Base-by-base conservation (phyloP, 2,329 filamentous ascomycete species). In the Mollisia scopiformis region DNA sequence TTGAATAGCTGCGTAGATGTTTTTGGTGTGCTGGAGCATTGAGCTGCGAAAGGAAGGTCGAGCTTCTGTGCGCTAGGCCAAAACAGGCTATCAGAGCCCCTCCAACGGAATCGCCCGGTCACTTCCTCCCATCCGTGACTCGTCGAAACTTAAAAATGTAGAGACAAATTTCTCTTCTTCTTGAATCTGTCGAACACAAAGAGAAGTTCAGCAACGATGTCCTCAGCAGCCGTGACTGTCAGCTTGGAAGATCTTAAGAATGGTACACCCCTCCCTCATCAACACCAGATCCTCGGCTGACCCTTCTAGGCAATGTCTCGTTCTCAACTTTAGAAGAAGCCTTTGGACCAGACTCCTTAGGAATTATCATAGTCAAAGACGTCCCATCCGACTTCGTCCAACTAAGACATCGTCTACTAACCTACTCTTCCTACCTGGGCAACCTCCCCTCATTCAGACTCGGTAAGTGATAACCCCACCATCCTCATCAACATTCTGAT, bases 341-440 rank as follows among this genome's bases (percentile, higher is more conserved):
- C 0, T 98, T 99, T 73, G 95, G 95, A 0, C 92, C 93, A 1
- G 87, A 91, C 27, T 97, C 93, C 2, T 81, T 98, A 13, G 95
- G 95, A 0, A 97, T 99, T 55, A 88, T 99, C 58, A 80, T 98
- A n/a, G 93, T 99, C 51, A 92, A 90, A 73, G 91, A 93, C 73
- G 85, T 98, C 0, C 91, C 93, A 0, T 64, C 82, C 6, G 80
- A 86, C 55, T 99, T 96, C 70, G 76, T 83, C 14, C 77, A 83
- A n/a, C 79, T 97, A 46, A 86, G 95, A 62, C 84, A 84, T 61
- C 84, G 84, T 62, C 84, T 96, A 2, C 82, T 99, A 6, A 95
- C 92, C 0, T 95, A 95, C 73, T 88, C 93, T 3, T 96, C 92
- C 0, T 95, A 96, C 73, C 86, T 98, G 39, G 95, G 91, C 33